Percentiles rank a stretch among this genome's conserved stretches.
Conservation (phyloP, 345 rosid species). For the Melaleuca alternifolia region DNA sequence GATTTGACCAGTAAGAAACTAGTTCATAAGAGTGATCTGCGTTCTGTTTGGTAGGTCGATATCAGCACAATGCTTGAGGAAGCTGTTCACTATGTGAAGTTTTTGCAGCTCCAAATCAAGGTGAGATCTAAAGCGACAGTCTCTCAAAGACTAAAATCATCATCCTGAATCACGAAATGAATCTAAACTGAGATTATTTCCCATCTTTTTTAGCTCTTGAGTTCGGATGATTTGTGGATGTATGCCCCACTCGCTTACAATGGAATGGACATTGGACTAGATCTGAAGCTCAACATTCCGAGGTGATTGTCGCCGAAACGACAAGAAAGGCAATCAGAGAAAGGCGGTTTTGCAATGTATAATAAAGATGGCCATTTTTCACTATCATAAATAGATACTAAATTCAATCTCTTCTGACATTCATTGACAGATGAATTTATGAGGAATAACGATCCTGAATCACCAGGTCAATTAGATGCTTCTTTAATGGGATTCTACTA, state of each 20-base stretch:
- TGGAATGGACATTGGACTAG: conserved; percentile 68
- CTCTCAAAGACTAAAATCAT: neutral
- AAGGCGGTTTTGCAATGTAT: neutral
- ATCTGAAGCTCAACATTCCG: conserved; percentile 26
- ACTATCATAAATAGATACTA: neutral
- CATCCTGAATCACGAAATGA: neutral
- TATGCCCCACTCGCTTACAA: conserved; percentile 84
- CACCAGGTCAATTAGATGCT: neutral
- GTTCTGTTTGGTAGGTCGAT: conserved; percentile 36
- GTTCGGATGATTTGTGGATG: conserved; percentile 92
- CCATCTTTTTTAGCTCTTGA: conserved; percentile 36
- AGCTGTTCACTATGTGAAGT: conserved; percentile 78
- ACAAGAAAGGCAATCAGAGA: neutral
- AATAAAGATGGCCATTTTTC: too few relatives aligned
- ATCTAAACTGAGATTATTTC: neutral
- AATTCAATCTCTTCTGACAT: neutral
- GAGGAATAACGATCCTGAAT: neutral
- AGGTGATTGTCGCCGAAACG: neutral
- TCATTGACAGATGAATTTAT: neutral
- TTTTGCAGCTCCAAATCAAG: conserved; percentile 83
- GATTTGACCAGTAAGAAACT: neutral
- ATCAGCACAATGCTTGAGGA: conserved; percentile 93
- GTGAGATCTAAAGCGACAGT: conserved; percentile 13
- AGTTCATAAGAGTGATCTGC: neutral
- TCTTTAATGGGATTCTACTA: neutral